Conservation (phyloP, 306 rosid species). For the Biancaea sappan region DNA sequence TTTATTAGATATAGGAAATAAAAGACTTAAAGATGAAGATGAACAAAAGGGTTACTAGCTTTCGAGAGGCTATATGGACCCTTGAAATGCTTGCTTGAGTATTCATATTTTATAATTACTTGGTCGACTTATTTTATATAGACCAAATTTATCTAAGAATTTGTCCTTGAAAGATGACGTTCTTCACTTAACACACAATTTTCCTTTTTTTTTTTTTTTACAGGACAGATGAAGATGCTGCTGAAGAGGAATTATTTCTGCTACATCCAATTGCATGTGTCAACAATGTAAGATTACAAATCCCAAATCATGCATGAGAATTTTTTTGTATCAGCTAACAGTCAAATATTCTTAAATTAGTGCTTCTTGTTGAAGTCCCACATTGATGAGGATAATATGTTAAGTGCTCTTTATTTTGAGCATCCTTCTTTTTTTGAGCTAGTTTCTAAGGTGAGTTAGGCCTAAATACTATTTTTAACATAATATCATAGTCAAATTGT, state of each 20-base stretch:
- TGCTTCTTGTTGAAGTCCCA: too few species aligned
- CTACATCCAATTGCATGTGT: constrained; percentile 32
- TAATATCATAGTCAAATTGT: too few species aligned
- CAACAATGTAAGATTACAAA: constrained; percentile 53
- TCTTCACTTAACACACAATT: constrained; percentile 22
- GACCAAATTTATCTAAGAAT: neutral
- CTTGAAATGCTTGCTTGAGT: neutral
- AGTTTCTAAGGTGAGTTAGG: too few species aligned
- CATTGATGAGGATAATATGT: too few species aligned
- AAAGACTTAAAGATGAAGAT: too few species aligned
- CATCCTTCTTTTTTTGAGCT: too few species aligned
- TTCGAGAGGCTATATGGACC: too few species aligned
- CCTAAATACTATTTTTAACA: too few species aligned
- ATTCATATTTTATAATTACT: neutral
- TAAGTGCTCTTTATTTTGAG: too few species aligned
- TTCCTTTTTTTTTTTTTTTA: constrained; percentile 29
- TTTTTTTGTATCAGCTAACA: neutral
- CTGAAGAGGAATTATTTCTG: constrained; percentile 69
- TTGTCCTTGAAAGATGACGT: neutral
- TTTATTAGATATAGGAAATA: too few species aligned
- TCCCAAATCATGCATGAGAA: constrained; percentile 20
- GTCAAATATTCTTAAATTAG: constrained; percentile 8
- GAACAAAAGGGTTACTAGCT: too few species aligned
- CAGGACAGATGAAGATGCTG: constrained; percentile 82
- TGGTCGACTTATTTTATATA: neutral